Percentiles rank a stretch among this genome's conserved stretches.
Evolutionary conservation across 169 alveolate species (phyloP).

Genomic region (Eimeria acervulina): DNA sequence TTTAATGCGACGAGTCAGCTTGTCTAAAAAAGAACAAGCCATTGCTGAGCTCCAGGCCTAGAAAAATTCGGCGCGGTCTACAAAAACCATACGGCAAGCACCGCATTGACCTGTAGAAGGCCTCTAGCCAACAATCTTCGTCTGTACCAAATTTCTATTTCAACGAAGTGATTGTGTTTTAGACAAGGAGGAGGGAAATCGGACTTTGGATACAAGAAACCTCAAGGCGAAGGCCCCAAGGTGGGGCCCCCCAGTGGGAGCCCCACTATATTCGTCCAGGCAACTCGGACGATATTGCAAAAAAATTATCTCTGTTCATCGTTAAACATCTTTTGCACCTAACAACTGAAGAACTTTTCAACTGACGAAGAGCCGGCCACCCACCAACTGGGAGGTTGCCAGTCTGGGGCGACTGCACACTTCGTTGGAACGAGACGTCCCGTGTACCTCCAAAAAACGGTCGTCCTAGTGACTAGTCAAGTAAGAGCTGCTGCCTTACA

Average conservation of each 20-base stretch:
- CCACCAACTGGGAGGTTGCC: too few relatives aligned
- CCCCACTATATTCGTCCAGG: neutral
- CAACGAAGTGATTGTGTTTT: neutral
- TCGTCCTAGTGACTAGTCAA: too few relatives aligned
- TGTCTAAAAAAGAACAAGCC: conserved; percentile 83
- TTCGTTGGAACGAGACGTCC: too few relatives aligned
- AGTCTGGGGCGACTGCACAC: too few relatives aligned
- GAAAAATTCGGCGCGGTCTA: neutral
- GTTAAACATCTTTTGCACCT: neutral
- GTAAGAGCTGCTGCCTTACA: too few relatives aligned
- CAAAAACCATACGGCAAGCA: neutral
- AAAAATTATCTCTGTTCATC: neutral
- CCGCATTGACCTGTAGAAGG: neutral
- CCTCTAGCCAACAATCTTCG: neutral
- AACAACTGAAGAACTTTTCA: neutral
- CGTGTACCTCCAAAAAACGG: too few relatives aligned
- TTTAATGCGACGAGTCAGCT: conserved; percentile 83
- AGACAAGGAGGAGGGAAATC: neutral
- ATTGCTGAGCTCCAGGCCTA: neutral
- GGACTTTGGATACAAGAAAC: neutral
- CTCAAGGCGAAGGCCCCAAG: neutral
- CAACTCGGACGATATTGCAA: too few relatives aligned
- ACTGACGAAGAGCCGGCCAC: too few relatives aligned
- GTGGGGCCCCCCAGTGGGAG: neutral
- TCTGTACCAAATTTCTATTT: neutral